These are phyloP conservation scores for Penicillium cinerascens DNA, from an alignment of 495 filamentous ascomycete genomes.

Conservation along the genomic window DNA sequence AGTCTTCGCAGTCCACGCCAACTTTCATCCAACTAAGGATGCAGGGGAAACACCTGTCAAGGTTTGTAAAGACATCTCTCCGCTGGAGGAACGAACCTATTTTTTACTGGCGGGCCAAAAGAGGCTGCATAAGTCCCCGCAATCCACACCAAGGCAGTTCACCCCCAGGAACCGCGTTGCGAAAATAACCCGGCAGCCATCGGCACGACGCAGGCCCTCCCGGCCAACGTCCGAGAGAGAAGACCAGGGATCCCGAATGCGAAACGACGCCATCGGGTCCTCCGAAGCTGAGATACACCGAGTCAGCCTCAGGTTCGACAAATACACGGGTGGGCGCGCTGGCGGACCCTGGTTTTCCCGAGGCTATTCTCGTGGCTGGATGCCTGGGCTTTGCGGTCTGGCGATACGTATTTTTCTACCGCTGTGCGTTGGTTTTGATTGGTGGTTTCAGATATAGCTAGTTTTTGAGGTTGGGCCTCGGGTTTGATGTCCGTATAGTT, in stretches of 20 bases:
- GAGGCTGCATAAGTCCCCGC: background rate
- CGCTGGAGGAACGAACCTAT: background rate
- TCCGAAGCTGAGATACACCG: constrained; percentile 1
- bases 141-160: background rate
- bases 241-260: constrained; percentile 17
- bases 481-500: background rate
- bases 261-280: constrained; percentile 7
- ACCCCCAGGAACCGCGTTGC: background rate
- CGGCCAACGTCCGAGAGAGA: constrained; percentile 19
- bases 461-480: background rate
- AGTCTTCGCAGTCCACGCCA: too few relatives aligned
- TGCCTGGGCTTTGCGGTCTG: background rate
- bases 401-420: background rate
- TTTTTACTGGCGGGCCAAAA: too few relatives aligned
- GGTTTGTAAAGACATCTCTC: background rate
- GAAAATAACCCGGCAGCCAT: constrained; percentile 28
- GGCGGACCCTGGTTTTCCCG: constrained; percentile 29
- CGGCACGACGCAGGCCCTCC: constrained; percentile 6
- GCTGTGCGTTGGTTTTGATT: background rate
- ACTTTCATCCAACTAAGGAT: too few relatives aligned
- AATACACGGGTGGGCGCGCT: constrained; percentile 17
- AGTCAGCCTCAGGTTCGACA: constrained; percentile 12
- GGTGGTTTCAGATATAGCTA: background rate
- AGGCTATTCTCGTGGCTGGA: constrained; percentile 27
- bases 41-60: background rate